Percentiles rank a stretch among this genome's conserved stretches.
These are phyloP conservation scores for Anisodus tanguticus DNA, from an alignment of 257 asterid species.

Conservation along the genomic window DNA sequence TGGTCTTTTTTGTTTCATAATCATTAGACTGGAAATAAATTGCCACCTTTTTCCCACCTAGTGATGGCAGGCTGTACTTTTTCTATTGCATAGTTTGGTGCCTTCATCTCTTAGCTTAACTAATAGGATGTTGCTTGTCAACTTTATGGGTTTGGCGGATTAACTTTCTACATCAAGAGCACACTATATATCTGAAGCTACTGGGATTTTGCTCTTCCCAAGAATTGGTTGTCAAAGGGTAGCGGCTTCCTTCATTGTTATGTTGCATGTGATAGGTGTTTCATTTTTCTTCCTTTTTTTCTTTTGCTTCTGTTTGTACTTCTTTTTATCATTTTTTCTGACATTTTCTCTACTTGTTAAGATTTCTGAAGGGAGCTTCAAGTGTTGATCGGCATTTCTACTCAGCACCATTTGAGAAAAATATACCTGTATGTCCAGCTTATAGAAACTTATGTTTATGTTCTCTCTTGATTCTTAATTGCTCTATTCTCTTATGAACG, in stretches of 20 bases:
- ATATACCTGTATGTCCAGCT: conserved; percentile 71
- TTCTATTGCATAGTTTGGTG: conserved; percentile 19
- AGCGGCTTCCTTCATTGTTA: neutral
- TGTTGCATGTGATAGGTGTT: conserved; percentile 19
- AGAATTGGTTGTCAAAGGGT: neutral
- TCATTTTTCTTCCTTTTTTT: neutral
- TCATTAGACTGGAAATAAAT: neutral
- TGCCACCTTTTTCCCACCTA: neutral
- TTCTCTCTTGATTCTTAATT: neutral
- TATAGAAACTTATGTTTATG: neutral
- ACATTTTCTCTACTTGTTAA: conserved; percentile 42
- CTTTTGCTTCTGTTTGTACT: neutral
- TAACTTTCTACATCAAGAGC: conserved; percentile 4
- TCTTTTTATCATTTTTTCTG: conserved; percentile 30
- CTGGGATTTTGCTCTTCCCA: neutral
- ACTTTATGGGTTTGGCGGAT: conserved; percentile 6
- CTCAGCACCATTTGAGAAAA: conserved; percentile 78
- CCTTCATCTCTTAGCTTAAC: conserved; percentile 16
- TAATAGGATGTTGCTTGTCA: conserved; percentile 13
- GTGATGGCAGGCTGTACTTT: neutral
- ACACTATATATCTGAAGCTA: conserved; percentile 12
- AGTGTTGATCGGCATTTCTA: conserved; percentile 88
- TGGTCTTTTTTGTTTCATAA: conserved; percentile 2
- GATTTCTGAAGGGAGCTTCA: conserved; percentile 97
- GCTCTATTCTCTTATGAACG: neutral